A percentile compares a stretch with the other conserved stretches of the same genome.
These are phyloP conservation scores for Melaleuca alternifolia DNA, from an alignment of 345 rosid species.

Conservation along the genomic window DNA sequence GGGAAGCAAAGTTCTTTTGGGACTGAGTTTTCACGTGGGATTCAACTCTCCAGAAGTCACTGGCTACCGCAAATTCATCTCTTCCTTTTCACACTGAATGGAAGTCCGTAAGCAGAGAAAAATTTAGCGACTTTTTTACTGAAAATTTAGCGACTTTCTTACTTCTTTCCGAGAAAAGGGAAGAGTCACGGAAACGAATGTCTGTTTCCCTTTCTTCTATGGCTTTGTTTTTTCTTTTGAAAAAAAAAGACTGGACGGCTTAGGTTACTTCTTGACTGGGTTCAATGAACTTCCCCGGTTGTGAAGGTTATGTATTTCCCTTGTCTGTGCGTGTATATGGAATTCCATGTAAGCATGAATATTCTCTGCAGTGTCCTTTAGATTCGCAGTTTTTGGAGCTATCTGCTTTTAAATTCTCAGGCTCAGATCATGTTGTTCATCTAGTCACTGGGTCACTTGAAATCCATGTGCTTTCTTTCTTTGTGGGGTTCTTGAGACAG, in stretches of 20 bases:
- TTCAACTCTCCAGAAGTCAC: background rate
- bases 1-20: background rate
- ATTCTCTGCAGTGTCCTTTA: constrained; percentile 16
- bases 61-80: background rate
- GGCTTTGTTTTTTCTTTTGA: background rate
- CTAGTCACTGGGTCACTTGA: background rate
- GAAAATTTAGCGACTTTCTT: background rate
- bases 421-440: constrained; percentile 17
- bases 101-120: background rate
- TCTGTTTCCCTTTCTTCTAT: background rate
- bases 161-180: background rate
- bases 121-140: background rate
- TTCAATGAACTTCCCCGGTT: background rate
- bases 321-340: constrained; percentile 8
- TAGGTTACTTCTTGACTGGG: background rate
- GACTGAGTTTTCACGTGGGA: background rate
- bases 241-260: background rate
- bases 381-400: constrained; percentile 20
- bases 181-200: background rate
- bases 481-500: background rate
- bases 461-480: background rate
- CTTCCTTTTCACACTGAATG: background rate
- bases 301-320: background rate
- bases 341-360: constrained; percentile 42
- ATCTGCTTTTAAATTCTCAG: constrained; percentile 19